Evolutionary conservation across 352 stramenopile species (phyloP), one percentile per base, ranked within the genome.

Genomic region (Globisporangium sylvaticum): DNA sequence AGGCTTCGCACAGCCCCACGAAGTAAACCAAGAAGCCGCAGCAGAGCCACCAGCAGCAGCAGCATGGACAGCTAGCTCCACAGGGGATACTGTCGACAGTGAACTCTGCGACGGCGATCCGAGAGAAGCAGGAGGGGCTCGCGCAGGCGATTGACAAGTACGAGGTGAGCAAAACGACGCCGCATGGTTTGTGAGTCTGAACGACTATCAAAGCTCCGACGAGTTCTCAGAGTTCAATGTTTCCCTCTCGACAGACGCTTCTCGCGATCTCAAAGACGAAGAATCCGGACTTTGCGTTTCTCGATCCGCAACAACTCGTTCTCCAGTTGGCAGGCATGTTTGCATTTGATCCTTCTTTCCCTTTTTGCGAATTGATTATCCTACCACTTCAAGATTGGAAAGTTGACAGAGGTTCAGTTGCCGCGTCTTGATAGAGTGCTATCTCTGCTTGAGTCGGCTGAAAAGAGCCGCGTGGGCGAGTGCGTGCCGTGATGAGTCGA

Each of bases 281-380:
- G 5, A 78, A 79, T n/a, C 62, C 74, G 1, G 77, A 91, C 58
- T 91, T 89, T 67, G 74, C 55, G 14, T 81, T 72, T 27, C 62
- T 91, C 22, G 69, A 76, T 37, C 58, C 69, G 10, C 61, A 59
- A 9, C 70, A 81, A 64, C 55, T 88, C 31, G 25, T 78, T 34
- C 71, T 89, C 3, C 66, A 70, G 20, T 73, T 81, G 27, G 76
- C 77, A 80, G 76, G 78, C 79, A n/a, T 20, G 42, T 22, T 50
- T 10, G 7, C 6, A 24, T n/a, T 20, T 46, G 2, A 1, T 50
- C 24, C 18, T 50, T 44, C 14, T 7, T 44, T 12, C 18, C 18
- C 42, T 50, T n/a, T n/a, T n/a, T 44, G 5, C 18, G 7, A 50
- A 6, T 2, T 24, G 12, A n/a, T 48, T 15, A 24, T 50, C 42